Evolutionary conservation across 1,284 basidiomycete genomes (phyloP), one percentile per base, ranked within the genome.

Genomic region (Meripilus lineatus): DNA sequence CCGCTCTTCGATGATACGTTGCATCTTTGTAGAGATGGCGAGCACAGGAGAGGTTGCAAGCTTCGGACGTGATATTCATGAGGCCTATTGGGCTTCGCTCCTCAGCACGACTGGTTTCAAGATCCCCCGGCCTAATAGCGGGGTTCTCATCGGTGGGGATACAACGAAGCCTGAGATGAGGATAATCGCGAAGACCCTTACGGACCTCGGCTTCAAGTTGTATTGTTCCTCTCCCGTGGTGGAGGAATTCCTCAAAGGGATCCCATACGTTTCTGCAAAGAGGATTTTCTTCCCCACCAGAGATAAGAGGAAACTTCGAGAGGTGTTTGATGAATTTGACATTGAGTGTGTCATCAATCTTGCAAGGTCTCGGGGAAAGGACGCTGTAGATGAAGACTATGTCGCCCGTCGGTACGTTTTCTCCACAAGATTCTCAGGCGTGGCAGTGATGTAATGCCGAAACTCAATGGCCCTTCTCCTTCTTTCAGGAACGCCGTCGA

Each of bases 41-140:
- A 94, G 90, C 57, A 99, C 96, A 5, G 96, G 95, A 44, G 95
- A 99, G 67, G 93, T 99, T 17, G 96, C 96, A n/a, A 86, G 89
- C 52, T 99, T 99, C 62, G 96, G 95, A 37, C 81, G 83, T 60
- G 89, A 97, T 62, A 73, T 98, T 32, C 84, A 94, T 59, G 96
- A 99, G 66, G 96, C 95, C 8, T 98, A 97, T 69, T 98, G 94
- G 95, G 84, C 90, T 6, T 84, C 89, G 7, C 74, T 93, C 28
- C 80, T 89, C 42, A 91, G 85, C 53, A 93, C 89, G 6, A 95
- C 90, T 3, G 92, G 91, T 6, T 96, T 96, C 79, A 92, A 88
- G 62, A 72, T 91, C 41, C 93, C 93, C 15, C 74, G 74, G 41
- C 74, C 81, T n/a, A 78, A 79, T 47, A 89, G 84, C 3, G 89